These are phyloP conservation scores for Haplographium delicatum DNA, from an alignment of 495 filamentous ascomycete genomes.

Conservation along the genomic window DNA sequence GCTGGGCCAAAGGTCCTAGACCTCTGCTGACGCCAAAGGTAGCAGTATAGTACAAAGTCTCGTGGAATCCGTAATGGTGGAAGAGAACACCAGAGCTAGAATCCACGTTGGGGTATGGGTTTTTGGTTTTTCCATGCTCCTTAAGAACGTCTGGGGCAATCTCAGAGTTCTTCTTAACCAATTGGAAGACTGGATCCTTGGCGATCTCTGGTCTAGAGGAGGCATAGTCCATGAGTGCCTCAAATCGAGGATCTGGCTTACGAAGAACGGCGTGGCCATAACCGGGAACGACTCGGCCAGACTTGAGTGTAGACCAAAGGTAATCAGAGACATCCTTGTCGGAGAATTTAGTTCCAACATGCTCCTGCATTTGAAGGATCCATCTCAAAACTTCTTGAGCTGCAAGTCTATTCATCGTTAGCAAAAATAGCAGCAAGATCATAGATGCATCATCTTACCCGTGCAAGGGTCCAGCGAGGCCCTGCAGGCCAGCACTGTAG, in stretches of 20 bases:
- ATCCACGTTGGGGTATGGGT: conserved; percentile 96
- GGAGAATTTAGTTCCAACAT: conserved; percentile 71
- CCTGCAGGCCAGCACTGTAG: conserved; percentile 93
- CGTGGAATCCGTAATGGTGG: conserved; percentile 93
- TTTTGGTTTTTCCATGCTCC: conserved; percentile 98
- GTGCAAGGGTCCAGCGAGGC: conserved; percentile 90
- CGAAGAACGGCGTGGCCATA: conserved; percentile 98
- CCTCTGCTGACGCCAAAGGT: conserved; percentile 94
- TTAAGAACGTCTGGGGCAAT: conserved; percentile 80
- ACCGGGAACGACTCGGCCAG: conserved; percentile 89
- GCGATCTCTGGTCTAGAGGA: conserved; percentile 76
- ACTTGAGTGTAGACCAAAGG: conserved; percentile 89
- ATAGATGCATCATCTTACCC: conserved; percentile 45
- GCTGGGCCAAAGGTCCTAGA: conserved; percentile 83
- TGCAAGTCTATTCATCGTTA: conserved; percentile 53
- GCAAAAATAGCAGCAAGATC: conserved; percentile 9
- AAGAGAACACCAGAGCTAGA: conserved; percentile 88
- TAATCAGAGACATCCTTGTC: conserved; percentile 78
- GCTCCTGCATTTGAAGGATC: conserved; percentile 89
- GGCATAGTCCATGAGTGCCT: conserved; percentile 95
- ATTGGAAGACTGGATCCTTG: conserved; percentile 81
- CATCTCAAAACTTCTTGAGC: conserved; percentile 96
- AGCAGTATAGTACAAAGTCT: conserved; percentile 96
- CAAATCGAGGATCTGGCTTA: conserved; percentile 93
- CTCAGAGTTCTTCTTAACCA: conserved; percentile 78